Evolutionary conservation across 2,329 filamentous ascomycete species (phyloP), one percentile per base, ranked within the genome.

Genomic region (Cadophora luteo-olivacea): DNA sequence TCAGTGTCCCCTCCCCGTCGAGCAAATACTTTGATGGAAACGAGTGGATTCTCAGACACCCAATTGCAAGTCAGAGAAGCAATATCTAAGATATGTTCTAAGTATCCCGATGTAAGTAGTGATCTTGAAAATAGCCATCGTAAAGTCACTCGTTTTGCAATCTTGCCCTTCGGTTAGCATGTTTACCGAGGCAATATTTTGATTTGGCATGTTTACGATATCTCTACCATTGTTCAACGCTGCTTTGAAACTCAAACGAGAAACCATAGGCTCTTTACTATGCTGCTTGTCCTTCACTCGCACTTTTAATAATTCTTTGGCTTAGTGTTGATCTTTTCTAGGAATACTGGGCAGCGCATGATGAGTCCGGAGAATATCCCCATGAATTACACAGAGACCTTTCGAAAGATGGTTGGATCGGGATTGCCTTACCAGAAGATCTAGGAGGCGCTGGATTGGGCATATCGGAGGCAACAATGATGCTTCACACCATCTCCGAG

Each of bases 391-490:
- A 96, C 77, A 86, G 89, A 0, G 91, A 91, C 0, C 80, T 96
- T 9, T 90, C 92, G 8, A 86, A 87, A 66, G 91, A 89, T 71
- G 92, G 93, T 7, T 96, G 92, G 91, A 85, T 96, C 51, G 92
- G 92, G 2, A 94, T 95, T 72, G 92, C 92, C 0, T 81, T 96
- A 3, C 92, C 92, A 0, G 91, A 94, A 76, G 83, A 86, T 0
- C 84, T 93, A 0, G 92, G 93, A 3, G 93, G 92, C 0, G 86
- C 91, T 0, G 92, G 91, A 0, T 80, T 97, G 9, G 92, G 89
- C 9, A 93, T 97, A 45, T 90, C 91, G 0, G 92, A 96, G 77
- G 92, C 92, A 0, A 92, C 90, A 0, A 92, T 95, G 86, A 95
- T 96, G 92, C 86, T 96, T 83, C 92, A 97, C 75, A 92, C 92